These are phyloP conservation scores for Angomonas desouzai DNA, from an alignment of 208 protist genomes.

Conservation along the genomic window DNA sequence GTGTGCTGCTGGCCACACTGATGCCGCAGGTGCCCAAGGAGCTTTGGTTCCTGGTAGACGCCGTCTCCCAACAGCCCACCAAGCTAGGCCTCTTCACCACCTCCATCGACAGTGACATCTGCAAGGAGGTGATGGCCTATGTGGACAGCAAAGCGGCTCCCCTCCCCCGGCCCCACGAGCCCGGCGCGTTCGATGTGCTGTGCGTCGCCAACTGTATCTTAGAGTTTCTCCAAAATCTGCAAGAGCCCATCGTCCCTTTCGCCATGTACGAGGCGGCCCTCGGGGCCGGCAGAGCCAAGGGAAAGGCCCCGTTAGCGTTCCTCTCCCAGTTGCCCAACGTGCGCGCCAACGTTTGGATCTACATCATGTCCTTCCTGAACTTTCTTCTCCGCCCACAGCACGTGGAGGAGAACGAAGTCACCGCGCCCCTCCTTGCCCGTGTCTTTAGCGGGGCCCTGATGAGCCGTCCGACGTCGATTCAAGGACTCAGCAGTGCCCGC, in stretches of 20 bases:
- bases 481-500: constrained; percentile 23
- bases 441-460: constrained; percentile 68
- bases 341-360: constrained; percentile 84
- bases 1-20: constrained; percentile 26
- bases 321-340: constrained; percentile 67
- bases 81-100: constrained; percentile 62
- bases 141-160: constrained; percentile 50
- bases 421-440: constrained; percentile 45
- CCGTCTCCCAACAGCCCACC: constrained; percentile 40
- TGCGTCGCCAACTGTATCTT: constrained; percentile 67
- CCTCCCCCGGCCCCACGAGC: constrained; percentile 29
- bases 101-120: constrained; percentile 28
- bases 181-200: constrained; percentile 16
- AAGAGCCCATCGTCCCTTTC: constrained; percentile 80
- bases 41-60: constrained; percentile 75
- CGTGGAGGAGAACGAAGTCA: constrained; percentile 55
- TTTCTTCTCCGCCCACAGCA: constrained; percentile 70
- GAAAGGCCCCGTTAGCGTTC: constrained; percentile 52
- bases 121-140: constrained; percentile 54
- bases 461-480: constrained; percentile 28
- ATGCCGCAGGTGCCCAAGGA: constrained; percentile 84
- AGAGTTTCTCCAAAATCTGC: constrained; percentile 64
- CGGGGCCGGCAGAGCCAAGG: constrained; percentile 41
- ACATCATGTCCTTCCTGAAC: constrained; percentile 80
- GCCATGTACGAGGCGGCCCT: constrained; percentile 53